Percentiles rank a stretch among this genome's conserved stretches.
Conservation (phyloP, 768 basidiomycete genomes). For the Rhodocollybia butyracea region DNA sequence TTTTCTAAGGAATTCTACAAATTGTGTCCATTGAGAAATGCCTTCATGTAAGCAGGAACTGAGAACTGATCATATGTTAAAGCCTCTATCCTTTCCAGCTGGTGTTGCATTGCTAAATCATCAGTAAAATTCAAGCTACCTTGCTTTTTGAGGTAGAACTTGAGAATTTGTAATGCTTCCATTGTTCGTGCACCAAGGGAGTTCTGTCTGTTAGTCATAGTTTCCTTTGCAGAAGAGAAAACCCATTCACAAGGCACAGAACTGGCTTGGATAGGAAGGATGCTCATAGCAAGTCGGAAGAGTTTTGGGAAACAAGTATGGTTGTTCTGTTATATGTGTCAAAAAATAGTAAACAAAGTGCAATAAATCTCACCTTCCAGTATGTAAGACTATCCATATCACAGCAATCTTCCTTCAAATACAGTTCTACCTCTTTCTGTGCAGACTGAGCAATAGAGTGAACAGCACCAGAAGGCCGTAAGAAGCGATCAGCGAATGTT, state of each 20-base stretch:
- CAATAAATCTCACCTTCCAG: not conserved
- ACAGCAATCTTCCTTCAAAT: not conserved
- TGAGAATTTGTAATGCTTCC: slow-evolving; percentile 28
- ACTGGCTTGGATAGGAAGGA: slow-evolving; percentile 26
- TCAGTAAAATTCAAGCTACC: not conserved
- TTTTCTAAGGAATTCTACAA: too few relatives aligned
- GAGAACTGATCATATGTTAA: not conserved
- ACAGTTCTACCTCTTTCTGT: not conserved
- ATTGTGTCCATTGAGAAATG: too few relatives aligned
- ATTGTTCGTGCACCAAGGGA: slow-evolving; percentile 17
- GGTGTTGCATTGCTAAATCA: not conserved
- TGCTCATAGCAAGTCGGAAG: slow-evolving; percentile 20
- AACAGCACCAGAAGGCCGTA: not conserved
- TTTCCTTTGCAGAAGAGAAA: slow-evolving; percentile 30
- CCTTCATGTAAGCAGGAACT: not conserved
- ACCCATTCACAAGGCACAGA: slow-evolving; percentile 27
- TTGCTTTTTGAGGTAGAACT: slow-evolving; percentile 12
- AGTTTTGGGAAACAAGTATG: slow-evolving; percentile 14
- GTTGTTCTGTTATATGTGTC: not conserved
- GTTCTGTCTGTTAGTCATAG: slow-evolving; percentile 18
- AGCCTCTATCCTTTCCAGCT: not conserved
- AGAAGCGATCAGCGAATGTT: not conserved
- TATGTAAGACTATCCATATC: not conserved
- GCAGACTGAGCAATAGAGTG: not conserved
- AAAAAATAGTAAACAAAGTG: not conserved